Percentiles rank a stretch among this genome's conserved stretches.
Evolutionary conservation across 164 flowering plant genomes (phyloP).

Genomic region (Sedum album): DNA sequence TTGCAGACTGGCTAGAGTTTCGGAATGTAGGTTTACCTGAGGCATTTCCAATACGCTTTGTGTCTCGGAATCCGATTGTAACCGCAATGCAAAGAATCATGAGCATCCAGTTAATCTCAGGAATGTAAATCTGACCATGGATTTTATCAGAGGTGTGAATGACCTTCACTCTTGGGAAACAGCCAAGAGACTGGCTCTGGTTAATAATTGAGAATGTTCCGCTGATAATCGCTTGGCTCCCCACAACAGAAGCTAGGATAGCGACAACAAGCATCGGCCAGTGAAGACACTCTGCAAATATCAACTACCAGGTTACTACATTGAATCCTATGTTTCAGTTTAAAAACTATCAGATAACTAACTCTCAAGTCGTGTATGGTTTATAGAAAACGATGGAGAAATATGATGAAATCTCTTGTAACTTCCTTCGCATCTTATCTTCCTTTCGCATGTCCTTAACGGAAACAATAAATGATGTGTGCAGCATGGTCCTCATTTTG

Average conservation of each 20-base stretch:
- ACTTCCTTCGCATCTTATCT: neutral
- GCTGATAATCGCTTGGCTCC: conserved; percentile 95
- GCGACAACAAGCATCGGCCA: conserved; percentile 81
- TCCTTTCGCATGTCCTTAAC: neutral
- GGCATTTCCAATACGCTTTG: conserved; percentile 86
- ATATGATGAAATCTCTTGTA: neutral
- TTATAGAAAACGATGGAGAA: neutral
- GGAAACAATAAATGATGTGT: neutral
- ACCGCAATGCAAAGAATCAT: conserved; percentile 92
- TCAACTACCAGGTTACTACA: neutral
- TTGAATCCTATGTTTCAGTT: neutral
- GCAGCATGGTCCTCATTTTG: neutral
- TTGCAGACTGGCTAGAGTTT: no score
- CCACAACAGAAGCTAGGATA: conserved; percentile 89
- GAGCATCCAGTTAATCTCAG: conserved; percentile 93
- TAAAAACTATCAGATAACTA: neutral
- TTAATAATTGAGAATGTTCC: conserved; percentile 97
- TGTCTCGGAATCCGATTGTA: conserved; percentile 87
- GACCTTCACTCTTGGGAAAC: conserved; percentile 92
- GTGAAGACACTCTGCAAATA: conserved; percentile 48
- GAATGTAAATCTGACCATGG: conserved; percentile 91
- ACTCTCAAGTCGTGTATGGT: neutral
- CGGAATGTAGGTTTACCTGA: conserved; percentile 80
- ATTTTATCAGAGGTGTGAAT: conserved; percentile 84
- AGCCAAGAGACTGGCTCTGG: conserved; percentile 92